phyloP scores from a whole-genome alignment of 2,329 filamentous ascomycete species.

The Emericellopsis atlantica region DNA sequence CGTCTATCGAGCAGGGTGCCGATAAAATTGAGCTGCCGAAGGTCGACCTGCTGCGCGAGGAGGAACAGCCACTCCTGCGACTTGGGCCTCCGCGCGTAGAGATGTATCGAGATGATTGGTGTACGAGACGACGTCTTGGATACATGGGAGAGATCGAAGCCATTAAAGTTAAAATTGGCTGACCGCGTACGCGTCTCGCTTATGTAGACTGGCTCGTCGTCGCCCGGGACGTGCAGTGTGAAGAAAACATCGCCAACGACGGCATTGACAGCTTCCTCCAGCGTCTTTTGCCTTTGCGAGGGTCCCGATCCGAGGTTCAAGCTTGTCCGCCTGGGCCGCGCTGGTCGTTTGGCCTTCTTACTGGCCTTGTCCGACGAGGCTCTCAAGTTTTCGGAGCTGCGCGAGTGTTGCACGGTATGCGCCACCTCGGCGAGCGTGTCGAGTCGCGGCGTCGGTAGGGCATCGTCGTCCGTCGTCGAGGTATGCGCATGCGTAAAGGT shows the following conservation, averaged over 20 bases:
- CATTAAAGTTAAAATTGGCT: constrained; percentile 85
- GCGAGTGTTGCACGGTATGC: constrained; percentile 38
- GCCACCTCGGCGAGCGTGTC: constrained; percentile 29
- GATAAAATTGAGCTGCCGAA: constrained; percentile 67
- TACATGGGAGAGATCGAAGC: constrained; percentile 61
- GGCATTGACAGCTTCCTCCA: constrained; percentile 60
- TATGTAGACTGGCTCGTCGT: constrained; percentile 71
- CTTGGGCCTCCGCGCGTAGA: constrained; percentile 57
- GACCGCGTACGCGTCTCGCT: constrained; percentile 69
- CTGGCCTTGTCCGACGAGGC: constrained; percentile 10
- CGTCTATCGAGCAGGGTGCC: constrained; percentile 58
- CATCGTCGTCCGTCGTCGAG: constrained; percentile 67
- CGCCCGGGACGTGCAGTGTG: constrained; percentile 57
- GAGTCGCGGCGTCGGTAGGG: constrained; percentile 34
- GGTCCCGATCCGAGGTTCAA: constrained; percentile 29
- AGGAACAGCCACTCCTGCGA: constrained; percentile 45
- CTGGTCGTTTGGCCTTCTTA: constrained; percentile 7
- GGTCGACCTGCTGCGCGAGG: constrained; percentile 58
- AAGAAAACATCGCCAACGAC: constrained; percentile 83
- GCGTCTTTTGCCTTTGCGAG: constrained; percentile 52
- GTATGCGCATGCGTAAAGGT: constrained; percentile 46
- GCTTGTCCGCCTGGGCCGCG: constrained; percentile 30
- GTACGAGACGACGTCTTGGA: constrained; percentile 52
- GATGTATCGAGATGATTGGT: constrained; percentile 50
- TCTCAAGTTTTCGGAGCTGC: constrained; percentile 39